phyloP scores from a whole-genome alignment of 352 stramenopile species.

The Saprolegnia diclina region DNA sequence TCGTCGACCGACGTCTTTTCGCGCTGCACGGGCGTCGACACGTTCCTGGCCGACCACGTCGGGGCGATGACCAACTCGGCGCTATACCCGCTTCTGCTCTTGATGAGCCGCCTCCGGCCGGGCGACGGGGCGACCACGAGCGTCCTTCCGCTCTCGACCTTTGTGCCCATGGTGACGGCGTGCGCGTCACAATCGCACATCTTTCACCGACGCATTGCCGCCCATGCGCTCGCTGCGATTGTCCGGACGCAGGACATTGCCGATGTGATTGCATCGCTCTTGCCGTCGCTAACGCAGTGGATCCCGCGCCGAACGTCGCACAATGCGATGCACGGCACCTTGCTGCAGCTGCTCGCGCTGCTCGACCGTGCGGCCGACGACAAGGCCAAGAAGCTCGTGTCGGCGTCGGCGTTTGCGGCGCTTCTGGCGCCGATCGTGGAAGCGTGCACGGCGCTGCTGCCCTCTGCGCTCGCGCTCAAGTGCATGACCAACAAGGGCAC shows the following conservation, averaged over 20 bases:
- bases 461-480: background rate
- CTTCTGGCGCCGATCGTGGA: background rate
- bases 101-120: slow-evolving; percentile 67
- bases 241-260: slow-evolving; percentile 49
- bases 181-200: slow-evolving; percentile 68
- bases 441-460: background rate
- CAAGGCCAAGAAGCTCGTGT: background rate
- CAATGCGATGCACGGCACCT: slow-evolving; percentile 27
- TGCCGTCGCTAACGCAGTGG: slow-evolving; percentile 38
- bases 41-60: slow-evolving; percentile 58
- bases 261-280: slow-evolving; percentile 37
- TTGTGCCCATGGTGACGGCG: slow-evolving; percentile 60
- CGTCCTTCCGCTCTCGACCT: slow-evolving; percentile 35
- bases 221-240: slow-evolving; percentile 66
- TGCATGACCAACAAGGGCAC: background rate
- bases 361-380: slow-evolving; percentile 9
- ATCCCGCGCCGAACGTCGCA: slow-evolving; percentile 27
- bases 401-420: background rate
- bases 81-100: slow-evolving; percentile 71
- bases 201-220: slow-evolving; percentile 72
- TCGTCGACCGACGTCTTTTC: slow-evolving; percentile 69
- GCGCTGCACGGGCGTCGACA: slow-evolving; percentile 60
- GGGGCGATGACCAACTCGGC: slow-evolving; percentile 42
- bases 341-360: slow-evolving; percentile 25
- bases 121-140: slow-evolving; percentile 44